Evolutionary conservation across 148 eudicot species (phyloP).

Genomic region (Nepenthes mirabilis): DNA sequence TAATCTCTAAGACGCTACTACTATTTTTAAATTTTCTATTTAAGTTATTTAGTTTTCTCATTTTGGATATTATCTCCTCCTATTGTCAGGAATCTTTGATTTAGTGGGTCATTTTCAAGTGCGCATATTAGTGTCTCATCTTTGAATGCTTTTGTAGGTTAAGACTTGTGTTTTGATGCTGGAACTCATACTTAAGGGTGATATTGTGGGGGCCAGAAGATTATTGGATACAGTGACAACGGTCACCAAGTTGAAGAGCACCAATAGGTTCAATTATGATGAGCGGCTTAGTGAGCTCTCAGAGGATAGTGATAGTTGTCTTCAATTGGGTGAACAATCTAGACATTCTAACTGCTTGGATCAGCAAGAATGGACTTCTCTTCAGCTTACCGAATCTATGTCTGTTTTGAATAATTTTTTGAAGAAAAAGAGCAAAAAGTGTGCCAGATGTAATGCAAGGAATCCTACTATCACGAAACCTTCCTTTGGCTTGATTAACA

Average conservation of each 20-base stretch:
- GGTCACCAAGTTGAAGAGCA: background rate
- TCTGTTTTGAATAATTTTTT: conserved; percentile 41
- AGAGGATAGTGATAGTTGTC: conserved; percentile 32
- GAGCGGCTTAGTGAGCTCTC: conserved; percentile 8
- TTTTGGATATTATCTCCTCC: background rate
- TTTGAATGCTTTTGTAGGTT: conserved; percentile 29
- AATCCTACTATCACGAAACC: conserved; percentile 69
- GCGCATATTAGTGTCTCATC: no score
- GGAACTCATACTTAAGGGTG: conserved; percentile 51
- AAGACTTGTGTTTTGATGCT: conserved; percentile 39
- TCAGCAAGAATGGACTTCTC: conserved; percentile 52
- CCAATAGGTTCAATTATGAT: background rate
- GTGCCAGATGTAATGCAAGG: conserved; percentile 29
- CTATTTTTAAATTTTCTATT: no score
- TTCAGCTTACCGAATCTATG: conserved; percentile 64
- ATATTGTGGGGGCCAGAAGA: conserved; percentile 57
- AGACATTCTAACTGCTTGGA: conserved; percentile 9
- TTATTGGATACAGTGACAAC: conserved; percentile 12
- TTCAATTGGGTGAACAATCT: conserved; percentile 11
- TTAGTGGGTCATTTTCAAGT: background rate
- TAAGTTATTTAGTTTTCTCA: no score
- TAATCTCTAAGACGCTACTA: background rate
- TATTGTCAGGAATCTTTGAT: background rate
- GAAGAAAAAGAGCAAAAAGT: conserved; percentile 20
- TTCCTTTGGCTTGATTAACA: conserved; percentile 75